Evolutionary conservation across 2,329 filamentous ascomycete species (phyloP).

Genomic region (Akanthomyces uredinophilus): DNA sequence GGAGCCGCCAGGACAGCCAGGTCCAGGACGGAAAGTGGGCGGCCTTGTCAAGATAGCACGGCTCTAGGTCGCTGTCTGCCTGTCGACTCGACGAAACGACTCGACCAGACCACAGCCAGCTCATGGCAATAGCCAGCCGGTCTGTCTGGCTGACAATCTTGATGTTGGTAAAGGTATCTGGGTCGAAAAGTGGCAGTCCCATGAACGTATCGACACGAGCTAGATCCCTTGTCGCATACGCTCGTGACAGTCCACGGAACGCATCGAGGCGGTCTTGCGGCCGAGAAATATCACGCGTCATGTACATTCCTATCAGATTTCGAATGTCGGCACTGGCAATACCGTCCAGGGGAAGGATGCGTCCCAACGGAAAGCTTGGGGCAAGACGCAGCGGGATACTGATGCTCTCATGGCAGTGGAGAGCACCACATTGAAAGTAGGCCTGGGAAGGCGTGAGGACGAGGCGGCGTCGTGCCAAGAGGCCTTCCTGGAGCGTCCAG

Average conservation of each 20-base stretch:
- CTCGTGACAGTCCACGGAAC: constrained; percentile 28
- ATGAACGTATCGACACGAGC: constrained; percentile 26
- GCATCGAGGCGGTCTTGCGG: constrained; percentile 30
- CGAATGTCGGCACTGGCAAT: constrained; percentile 24
- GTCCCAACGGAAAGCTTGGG: constrained; percentile 27
- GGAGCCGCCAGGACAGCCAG: constrained; percentile 33
- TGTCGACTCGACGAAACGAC: not conserved
- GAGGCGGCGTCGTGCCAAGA: constrained; percentile 31
- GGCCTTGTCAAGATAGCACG: constrained; percentile 18
- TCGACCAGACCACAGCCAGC: constrained; percentile 26
- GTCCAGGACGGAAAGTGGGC: constrained; percentile 32
- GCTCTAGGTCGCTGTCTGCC: not conserved
- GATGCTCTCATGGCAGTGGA: constrained; percentile 35
- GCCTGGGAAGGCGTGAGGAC: constrained; percentile 33
- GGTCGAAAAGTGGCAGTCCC: constrained; percentile 32
- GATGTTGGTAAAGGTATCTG: constrained; percentile 25
- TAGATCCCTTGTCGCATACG: constrained; percentile 24
- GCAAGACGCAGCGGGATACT: constrained; percentile 28
- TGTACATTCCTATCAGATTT: constrained; percentile 27
- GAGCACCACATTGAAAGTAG: constrained; percentile 33
- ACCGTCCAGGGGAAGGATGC: constrained; percentile 26
- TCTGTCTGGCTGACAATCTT: constrained; percentile 28
- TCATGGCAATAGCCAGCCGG: constrained; percentile 29
- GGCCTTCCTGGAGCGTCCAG: constrained; percentile 34
- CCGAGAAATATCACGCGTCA: constrained; percentile 25